Conservation (phyloP, 345 rosid genomes). For the Psidium friedrichsthalianum region DNA sequence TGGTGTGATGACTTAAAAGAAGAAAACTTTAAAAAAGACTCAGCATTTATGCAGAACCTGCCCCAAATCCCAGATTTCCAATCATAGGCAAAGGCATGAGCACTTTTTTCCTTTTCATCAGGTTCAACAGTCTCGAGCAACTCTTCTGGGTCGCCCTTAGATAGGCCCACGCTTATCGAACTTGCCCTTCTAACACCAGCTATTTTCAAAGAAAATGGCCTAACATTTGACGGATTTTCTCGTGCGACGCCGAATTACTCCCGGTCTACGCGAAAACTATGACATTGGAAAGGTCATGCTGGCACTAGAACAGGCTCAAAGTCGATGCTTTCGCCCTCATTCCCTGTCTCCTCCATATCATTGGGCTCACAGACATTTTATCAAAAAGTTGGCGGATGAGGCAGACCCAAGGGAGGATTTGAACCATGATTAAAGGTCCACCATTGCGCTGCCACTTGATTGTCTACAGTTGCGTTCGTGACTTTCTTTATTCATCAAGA, state of each 20-base stretch:
- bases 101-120: background rate
- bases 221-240: background rate
- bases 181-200: background rate
- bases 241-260: background rate
- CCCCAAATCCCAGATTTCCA: background rate
- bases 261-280: background rate
- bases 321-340: background rate
- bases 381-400: background rate
- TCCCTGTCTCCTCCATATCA: background rate
- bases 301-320: background rate
- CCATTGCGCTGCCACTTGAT: background rate
- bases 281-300: background rate
- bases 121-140: background rate
- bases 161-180: background rate
- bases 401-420: background rate
- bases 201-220: background rate
- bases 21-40: background rate
- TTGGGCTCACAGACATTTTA: background rate
- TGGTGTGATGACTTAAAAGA: background rate
- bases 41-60: background rate
- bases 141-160: background rate
- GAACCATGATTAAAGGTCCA: slow-evolving; percentile 5
- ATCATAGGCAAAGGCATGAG: background rate
- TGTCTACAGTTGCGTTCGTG: slow-evolving; percentile 2
- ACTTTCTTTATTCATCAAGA: background rate